Base-by-base conservation (phyloP, 768 basidiomycete species). In the Paxillus rubicundulus region DNA sequence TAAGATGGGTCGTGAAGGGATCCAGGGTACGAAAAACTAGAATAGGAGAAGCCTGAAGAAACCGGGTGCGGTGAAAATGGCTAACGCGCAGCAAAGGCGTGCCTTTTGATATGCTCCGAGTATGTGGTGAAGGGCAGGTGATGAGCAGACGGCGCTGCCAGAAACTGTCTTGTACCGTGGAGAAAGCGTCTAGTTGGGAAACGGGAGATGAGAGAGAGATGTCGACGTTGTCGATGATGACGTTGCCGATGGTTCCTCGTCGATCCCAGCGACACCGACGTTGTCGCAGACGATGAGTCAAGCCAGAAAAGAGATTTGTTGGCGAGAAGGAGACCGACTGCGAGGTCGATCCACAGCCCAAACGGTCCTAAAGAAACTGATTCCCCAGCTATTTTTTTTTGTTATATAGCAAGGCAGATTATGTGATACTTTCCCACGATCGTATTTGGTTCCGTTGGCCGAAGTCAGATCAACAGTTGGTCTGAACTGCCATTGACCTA, bases 11-110 rank as follows among this genome's bases (percentile, higher is more conserved):
- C 88, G 88, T 89, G 67, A 89, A 77, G 55, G 60, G 56, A 57
- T 49, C 63, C 56, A 61, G 51, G 61, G 52, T 41, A 45, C 41
- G 53, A 53, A 56, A 57, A 55, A 57, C 42, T 61, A 64, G 62
- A 64, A 64, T 67, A 69, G 67, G 67, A 61, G 65, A 60, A 59
- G 55, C 54, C 5, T 32, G 58, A 46, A 59, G 59, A 65, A 58
- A 51, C 60, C 53, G 61, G 63, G 63, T 58, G 61, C 56, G 51
- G 58, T 58, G 60, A 61, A 37, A 50, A 66, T 81, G 89, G 87
- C 87, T 76, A 77, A 92, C 89, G 89, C 89, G 79, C 89, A 90
- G 78, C 86, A 79, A 91, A 92, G 89, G 89, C 89, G 89, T 79
- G 87, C 87, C 87, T 90, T 90, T 91, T 90, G 66, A 61, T 59